Conservation (phyloP, 345 rosid species). For the Eucalyptus curtisii region DNA sequence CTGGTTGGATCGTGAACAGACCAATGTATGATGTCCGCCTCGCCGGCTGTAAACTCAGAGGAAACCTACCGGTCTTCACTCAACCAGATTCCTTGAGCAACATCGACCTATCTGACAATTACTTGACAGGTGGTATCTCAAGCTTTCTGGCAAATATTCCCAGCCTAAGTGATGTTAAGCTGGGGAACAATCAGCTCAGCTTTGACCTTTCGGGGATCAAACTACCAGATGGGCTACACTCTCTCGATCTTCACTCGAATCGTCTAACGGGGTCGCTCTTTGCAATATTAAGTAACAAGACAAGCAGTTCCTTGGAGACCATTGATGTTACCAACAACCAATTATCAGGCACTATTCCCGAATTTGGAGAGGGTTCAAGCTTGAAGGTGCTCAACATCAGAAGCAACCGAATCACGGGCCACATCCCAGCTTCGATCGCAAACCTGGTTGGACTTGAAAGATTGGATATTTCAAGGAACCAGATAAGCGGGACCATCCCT, state of each 20-base stretch:
- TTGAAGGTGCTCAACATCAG: slow-evolving; percentile 61
- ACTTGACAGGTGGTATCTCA: slow-evolving; percentile 43
- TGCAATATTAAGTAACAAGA: slow-evolving; percentile 50
- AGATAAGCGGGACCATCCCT: slow-evolving; percentile 59
- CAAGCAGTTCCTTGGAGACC: slow-evolving; percentile 61
- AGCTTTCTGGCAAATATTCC: slow-evolving; percentile 45
- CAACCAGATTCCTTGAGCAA: slow-evolving; percentile 48
- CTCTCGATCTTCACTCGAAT: slow-evolving; percentile 59
- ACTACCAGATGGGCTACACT: slow-evolving; percentile 49
- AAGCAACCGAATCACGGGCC: slow-evolving; percentile 67
- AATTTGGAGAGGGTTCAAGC: slow-evolving; percentile 45
- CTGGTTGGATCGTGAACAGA: slow-evolving; percentile 57
- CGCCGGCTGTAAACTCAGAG: slow-evolving; percentile 75
- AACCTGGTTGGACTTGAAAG: slow-evolving; percentile 52
- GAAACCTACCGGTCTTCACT: slow-evolving; percentile 53
- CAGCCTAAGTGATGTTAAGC: slow-evolving; percentile 52
- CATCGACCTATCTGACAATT: slow-evolving; percentile 69
- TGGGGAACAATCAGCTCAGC: slow-evolving; percentile 63
- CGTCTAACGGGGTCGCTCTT: slow-evolving; percentile 59
- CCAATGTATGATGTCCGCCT: slow-evolving; percentile 52
- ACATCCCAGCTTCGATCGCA: slow-evolving; percentile 65
- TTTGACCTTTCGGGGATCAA: slow-evolving; percentile 44
- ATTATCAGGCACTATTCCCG: slow-evolving; percentile 61
- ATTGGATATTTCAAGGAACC: slow-evolving; percentile 71
- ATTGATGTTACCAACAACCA: slow-evolving; percentile 54